Percentiles rank a stretch among this genome's conserved stretches.
phyloP scores from a whole-genome alignment of 1,139 yeast species.

The Pichia sp. region DNA sequence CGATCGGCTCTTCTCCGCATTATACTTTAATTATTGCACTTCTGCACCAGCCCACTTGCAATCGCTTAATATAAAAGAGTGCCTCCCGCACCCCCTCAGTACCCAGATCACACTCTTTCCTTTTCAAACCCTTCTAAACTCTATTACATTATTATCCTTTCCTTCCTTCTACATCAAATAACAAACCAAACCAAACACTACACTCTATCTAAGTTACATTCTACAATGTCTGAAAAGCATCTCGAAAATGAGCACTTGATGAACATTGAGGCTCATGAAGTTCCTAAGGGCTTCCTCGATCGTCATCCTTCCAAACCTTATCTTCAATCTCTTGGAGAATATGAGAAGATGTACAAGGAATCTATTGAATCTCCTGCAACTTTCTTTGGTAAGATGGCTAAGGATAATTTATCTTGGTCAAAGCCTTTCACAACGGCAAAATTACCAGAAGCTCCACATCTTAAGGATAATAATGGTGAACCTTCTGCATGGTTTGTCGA shows the following conservation, averaged over 20 bases:
- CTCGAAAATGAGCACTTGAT: constrained; percentile 28
- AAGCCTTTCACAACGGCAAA: constrained; percentile 54
- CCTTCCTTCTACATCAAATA: neutral
- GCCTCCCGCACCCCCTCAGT: no score
- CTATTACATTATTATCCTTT: neutral
- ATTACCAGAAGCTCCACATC: constrained; percentile 39
- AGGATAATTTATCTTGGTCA: constrained; percentile 53
- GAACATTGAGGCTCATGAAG: constrained; percentile 31
- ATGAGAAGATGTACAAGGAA: constrained; percentile 52
- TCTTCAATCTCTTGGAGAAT: constrained; percentile 45
- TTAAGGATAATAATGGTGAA: constrained; percentile 56
- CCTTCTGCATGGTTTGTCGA: constrained; percentile 73
- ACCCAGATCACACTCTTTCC: no score
- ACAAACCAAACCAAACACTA: neutral
- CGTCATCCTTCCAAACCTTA: constrained; percentile 45
- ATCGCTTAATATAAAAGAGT: no score
- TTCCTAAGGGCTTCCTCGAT: constrained; percentile 53
- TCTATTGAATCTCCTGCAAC: constrained; percentile 59
- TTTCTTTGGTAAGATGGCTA: constrained; percentile 61
- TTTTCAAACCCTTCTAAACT: neutral
- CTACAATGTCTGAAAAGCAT: constrained; percentile 19
- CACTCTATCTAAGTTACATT: neutral
- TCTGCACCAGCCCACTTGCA: neutral
- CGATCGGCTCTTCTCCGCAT: neutral
- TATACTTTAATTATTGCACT: neutral